These are phyloP conservation scores for Croton laevigatus DNA, from an alignment of 441 rosid genomes.

Conservation along the genomic window DNA sequence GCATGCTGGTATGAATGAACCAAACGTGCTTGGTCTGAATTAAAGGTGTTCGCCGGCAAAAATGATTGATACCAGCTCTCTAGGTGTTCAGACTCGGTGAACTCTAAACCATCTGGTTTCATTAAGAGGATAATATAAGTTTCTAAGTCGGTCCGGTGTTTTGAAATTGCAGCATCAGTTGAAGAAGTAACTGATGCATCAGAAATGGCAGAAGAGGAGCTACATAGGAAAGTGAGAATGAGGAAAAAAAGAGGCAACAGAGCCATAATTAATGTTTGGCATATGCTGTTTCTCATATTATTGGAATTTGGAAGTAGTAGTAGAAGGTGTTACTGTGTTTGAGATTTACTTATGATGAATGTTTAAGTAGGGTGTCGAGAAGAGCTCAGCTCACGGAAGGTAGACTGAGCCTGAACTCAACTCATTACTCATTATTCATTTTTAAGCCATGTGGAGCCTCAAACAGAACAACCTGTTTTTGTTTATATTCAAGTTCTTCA, in stretches of 20 bases:
- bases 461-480: too few relatives aligned
- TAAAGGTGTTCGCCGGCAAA: conserved; percentile 25
- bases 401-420: too few relatives aligned
- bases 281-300: too few relatives aligned
- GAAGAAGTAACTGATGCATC: not conserved
- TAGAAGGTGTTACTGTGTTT: too few relatives aligned
- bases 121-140: conserved; percentile 43
- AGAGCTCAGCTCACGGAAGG: too few relatives aligned
- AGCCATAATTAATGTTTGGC: too few relatives aligned
- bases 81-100: conserved; percentile 16
- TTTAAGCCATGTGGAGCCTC: too few relatives aligned
- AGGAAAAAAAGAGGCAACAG: conserved; percentile 2
- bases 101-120: conserved; percentile 25
- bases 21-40: conserved; percentile 11
- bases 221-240: not conserved
- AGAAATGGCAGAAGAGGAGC: conserved; percentile 12
- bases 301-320: too few relatives aligned
- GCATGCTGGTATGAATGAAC: conserved; percentile 32
- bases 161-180: not conserved
- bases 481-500: too few relatives aligned
- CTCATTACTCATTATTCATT: too few relatives aligned
- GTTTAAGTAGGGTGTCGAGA: too few relatives aligned
- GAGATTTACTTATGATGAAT: too few relatives aligned
- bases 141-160: conserved; percentile 11
- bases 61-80: conserved; percentile 37